Evolutionary conservation across 1,139 yeast species (phyloP).

Genomic region (Debaryomycetaceae sp.): DNA sequence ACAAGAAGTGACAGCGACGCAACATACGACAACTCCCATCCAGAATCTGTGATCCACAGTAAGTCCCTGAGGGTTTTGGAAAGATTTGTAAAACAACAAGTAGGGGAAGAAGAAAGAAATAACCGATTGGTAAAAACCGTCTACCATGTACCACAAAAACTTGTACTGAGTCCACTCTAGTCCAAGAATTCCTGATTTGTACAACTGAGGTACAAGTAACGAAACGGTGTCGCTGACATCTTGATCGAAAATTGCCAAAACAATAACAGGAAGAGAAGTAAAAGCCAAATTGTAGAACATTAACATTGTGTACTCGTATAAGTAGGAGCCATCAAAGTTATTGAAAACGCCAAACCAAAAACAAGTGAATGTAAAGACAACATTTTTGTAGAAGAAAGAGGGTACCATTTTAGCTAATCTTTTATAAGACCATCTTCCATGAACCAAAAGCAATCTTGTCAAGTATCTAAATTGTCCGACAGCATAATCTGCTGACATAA

Average conservation of each 20-base stretch:
- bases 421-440: constrained; percentile 65
- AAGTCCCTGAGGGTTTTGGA: constrained; percentile 50
- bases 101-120: constrained; percentile 56
- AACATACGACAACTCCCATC: constrained; percentile 50
- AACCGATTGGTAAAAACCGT: constrained; percentile 58
- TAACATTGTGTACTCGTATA: constrained; percentile 59
- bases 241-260: constrained; percentile 58
- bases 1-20: constrained; percentile 51
- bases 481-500: constrained; percentile 67
- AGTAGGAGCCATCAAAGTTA: constrained; percentile 59
- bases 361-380: constrained; percentile 56
- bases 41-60: constrained; percentile 56
- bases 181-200: constrained; percentile 52
- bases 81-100: constrained; percentile 42
- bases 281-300: constrained; percentile 66
- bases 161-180: constrained; percentile 52
- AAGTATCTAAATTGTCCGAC: constrained; percentile 60
- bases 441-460: constrained; percentile 53
- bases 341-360: constrained; percentile 61
- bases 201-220: constrained; percentile 56
- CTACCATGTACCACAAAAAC: constrained; percentile 55
- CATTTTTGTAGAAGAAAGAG: constrained; percentile 61
- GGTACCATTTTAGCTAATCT: constrained; percentile 65
- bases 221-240: constrained; percentile 60
- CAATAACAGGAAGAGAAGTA: constrained; percentile 60